phyloP scores from a whole-genome alignment of 176 grass and related monocot genomes.

The Chrysopogon serrulatus region DNA sequence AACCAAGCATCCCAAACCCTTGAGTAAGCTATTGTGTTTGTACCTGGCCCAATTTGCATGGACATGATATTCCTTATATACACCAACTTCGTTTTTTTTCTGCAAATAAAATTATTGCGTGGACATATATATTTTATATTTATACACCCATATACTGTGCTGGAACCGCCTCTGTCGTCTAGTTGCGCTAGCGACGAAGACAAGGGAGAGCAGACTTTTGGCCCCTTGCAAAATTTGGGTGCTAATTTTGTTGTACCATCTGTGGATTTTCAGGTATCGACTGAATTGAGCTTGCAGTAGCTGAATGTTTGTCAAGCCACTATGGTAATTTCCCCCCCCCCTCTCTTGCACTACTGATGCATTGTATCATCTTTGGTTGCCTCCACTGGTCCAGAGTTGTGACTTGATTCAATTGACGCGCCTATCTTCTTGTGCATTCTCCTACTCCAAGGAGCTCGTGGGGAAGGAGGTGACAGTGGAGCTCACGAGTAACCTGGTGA shows the following conservation, averaged over 20 bases:
- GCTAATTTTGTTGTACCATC: neutral
- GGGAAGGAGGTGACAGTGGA: conserved; percentile 95
- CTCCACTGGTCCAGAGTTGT: no score
- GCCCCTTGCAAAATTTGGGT: neutral
- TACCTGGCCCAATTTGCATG: neutral
- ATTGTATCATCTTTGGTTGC: neutral
- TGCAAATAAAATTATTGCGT: neutral
- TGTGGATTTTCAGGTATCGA: neutral
- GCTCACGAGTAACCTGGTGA: conserved; percentile 86
- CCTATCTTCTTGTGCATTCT: conserved; percentile 47
- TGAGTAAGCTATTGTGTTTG: neutral
- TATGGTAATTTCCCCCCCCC: conserved; percentile 35
- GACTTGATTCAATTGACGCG: neutral
- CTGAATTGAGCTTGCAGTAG: neutral
- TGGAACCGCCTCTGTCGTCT: no score
- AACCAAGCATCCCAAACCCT: no score
- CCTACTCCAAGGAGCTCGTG: conserved; percentile 93
- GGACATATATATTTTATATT: neutral
- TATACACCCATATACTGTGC: neutral
- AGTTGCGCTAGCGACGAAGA: neutral
- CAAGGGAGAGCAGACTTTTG: neutral
- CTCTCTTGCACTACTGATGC: neutral
- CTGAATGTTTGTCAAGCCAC: neutral
- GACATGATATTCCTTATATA: neutral
- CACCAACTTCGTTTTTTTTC: neutral